Evolutionary conservation across 2,329 filamentous ascomycete genomes (phyloP), one percentile per base, ranked within the genome.

Genomic region (Cryphonectria naterciae): DNA sequence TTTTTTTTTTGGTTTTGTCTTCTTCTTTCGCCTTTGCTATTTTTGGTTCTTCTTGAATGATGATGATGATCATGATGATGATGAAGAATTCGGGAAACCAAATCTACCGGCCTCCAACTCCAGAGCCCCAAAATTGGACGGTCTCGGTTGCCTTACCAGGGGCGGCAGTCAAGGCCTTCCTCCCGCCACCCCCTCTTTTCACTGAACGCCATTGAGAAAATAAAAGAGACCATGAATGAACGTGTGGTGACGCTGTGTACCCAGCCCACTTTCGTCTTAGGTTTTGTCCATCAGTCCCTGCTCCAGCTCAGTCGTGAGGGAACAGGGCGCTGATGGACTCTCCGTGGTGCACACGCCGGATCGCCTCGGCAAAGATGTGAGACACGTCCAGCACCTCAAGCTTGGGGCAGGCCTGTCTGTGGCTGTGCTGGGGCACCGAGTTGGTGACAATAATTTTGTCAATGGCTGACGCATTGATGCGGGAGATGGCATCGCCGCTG

Each of bases 321-420:
- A 99, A 99, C 67, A 99, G 87, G 73, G 96, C 93, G 80, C 94
- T 97, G 83, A 99, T 97, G 78, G 94, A 97, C 84, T 99, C 96
- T 77, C 96, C 96, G 81, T 98, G 95, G 82, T 99, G 96, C 71
- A 98, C 95, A 74, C 96, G 90, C 74, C 96, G 92, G 76, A 98
- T 98, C 66, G 96, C 93, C 87, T 98, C 95, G 72, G 93, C 95
- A 80, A 98, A 98, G 71, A 98, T 91, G 75, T 93, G 91, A 68
- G 94, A 93, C 72, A 98, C 91, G 78, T 98, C 95, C 73, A 99
- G 84, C 65, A 98, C 92, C 80, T 97, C 94, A 67, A 99, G 85
- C 84, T 98, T 98, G 54, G 92, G 88, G 79, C 95, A 97, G 66
- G 90, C 81, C 74, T 85, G 86, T 78, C 89, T 85, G 82, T 98